A percentile compares a stretch with the other conserved stretches of the same genome.
Evolutionary conservation across 768 basidiomycete species (phyloP).

Genomic region (Termitomyces sp.): DNA sequence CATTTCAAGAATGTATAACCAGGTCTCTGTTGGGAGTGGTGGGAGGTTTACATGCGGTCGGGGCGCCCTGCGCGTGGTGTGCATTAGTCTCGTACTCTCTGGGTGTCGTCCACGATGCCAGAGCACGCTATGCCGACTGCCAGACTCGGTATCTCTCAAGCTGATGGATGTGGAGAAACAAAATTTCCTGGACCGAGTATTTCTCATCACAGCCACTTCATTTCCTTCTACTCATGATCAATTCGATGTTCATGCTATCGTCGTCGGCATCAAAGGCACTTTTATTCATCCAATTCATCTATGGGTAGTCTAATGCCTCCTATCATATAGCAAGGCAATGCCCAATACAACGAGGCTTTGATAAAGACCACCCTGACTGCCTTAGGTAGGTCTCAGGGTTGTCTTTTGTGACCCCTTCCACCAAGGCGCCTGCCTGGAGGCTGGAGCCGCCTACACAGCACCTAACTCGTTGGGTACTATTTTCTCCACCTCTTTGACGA

Average conservation of each 20-base stretch:
- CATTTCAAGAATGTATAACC: slow-evolving; percentile 19
- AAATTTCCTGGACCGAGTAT: background rate
- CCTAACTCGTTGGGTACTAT: background rate
- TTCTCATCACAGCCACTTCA: background rate
- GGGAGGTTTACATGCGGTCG: slow-evolving; percentile 7
- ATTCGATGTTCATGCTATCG: background rate
- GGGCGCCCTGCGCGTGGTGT: slow-evolving; percentile 10
- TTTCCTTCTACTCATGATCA: background rate
- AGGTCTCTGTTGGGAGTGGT: slow-evolving; percentile 24
- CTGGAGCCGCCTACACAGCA: background rate
- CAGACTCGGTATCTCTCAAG: background rate
- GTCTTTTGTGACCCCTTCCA: background rate
- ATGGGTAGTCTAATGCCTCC: background rate
- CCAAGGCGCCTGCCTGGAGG: background rate
- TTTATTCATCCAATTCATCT: background rate
- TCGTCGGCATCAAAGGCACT: background rate
- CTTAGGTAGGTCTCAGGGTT: slow-evolving; percentile 5
- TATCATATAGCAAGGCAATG: background rate
- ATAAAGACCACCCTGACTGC: slow-evolving; percentile 5
- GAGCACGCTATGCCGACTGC: background rate
- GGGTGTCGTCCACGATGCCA: background rate
- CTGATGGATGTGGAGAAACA: background rate
- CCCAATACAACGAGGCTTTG: background rate
- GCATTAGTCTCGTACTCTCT: background rate
- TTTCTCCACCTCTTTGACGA: background rate